Evolutionary conservation across 148 eudicot genomes (phyloP), one percentile per base, ranked within the genome.

Genomic region (Vaccinium vitisidaea): DNA sequence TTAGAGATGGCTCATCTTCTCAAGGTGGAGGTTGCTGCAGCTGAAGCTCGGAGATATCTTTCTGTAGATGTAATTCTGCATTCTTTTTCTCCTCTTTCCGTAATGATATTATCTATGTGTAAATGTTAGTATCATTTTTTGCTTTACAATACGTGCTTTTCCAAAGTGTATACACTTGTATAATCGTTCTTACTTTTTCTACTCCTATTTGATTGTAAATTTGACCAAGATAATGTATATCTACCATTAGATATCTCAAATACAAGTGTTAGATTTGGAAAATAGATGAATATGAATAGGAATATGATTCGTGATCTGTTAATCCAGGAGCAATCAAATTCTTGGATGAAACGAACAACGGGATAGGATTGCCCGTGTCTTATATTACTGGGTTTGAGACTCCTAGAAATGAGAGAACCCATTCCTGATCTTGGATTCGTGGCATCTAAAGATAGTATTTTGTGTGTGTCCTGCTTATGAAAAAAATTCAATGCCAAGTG

Each of bases 21-120:
- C 86, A 88, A 75, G 84, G 74, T 79, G 86, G 86, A 48, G 87
- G 87, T 53, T 86, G 89, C 67, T 87, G 89, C 83, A 83, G 87
- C 79, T 86, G 71, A 83, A n/a, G 25, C 79, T 46, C 10, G 23
- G 50, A 21, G 74, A 18, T 75, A 48, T 43, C 25, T 75, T 21
- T 75, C 27, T 75, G 23, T 21, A 48, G 8, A 48, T 75, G 55
- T 32, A 43, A 32, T 23, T 15, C 8, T 43, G 23, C 14, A 0
- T 19, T 19, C 79, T 18, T 43, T 32, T 43, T 43, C 77, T 39
- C 52, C 77, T 43, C 10, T 75, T 15, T 6, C 77, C 52, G 0
- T 5, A 39, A 74, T 43, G 49, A 75, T 16, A 12, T 74, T 75
- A 18, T 16, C 49, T 10, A 30, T 75, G n/a, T 75, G 52, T 6